phyloP scores from a whole-genome alignment of 2,329 filamentous ascomycete species.

The Dactylonectria estremocensis region DNA sequence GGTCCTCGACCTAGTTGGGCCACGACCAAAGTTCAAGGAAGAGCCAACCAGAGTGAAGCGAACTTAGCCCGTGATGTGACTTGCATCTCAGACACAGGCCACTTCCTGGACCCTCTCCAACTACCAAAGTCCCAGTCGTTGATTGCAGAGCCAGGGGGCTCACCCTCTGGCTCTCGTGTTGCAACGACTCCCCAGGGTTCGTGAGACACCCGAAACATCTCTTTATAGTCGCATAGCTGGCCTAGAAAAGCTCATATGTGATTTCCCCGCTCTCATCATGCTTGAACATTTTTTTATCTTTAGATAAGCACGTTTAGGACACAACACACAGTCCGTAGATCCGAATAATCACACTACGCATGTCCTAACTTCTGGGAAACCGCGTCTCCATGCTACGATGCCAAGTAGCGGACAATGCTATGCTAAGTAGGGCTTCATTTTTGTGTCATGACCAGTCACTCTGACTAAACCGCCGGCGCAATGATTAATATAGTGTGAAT shows the following conservation, averaged over 20 bases:
- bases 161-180: not conserved
- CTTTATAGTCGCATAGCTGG: constrained; percentile 43
- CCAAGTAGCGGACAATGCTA: too few species aligned
- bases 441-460: too few species aligned
- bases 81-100: not conserved
- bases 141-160: not conserved
- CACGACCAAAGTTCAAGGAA: constrained; percentile 46
- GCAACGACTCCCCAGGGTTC: not conserved
- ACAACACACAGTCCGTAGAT: not conserved
- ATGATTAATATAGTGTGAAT: too few species aligned
- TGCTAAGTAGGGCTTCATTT: too few species aligned
- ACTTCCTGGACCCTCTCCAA: not conserved
- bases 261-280: not conserved
- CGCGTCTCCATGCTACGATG: too few species aligned
- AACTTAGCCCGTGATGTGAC: constrained; percentile 21
- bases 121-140: too few species aligned
- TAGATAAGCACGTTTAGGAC: not conserved
- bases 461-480: too few species aligned
- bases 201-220: constrained; percentile 23
- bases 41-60: constrained; percentile 41
- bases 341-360: too few species aligned
- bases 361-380: not conserved
- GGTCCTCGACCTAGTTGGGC: constrained; percentile 46
- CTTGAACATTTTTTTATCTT: not conserved
- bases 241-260: constrained; percentile 27